Percentiles rank a stretch among this genome's conserved stretches.
Conservation (phyloP, 768 basidiomycete species). For the Phaffia tasmanica region DNA sequence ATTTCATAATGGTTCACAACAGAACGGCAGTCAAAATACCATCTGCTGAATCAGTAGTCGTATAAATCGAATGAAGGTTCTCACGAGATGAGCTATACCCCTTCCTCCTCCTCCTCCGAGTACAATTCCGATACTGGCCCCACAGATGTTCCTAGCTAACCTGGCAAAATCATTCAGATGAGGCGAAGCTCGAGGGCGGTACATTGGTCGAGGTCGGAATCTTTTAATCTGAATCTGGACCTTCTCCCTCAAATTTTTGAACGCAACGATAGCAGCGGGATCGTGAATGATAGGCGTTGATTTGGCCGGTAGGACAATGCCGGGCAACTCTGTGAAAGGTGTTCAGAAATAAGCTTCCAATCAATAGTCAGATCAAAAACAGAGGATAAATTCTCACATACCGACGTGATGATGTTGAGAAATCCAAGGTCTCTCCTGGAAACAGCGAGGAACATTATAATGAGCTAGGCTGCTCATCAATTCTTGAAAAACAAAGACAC, state of each 20-base stretch:
- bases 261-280: conserved; percentile 72
- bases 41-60: background rate
- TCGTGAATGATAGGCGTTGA: conserved; percentile 50
- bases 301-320: conserved; percentile 53
- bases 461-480: conserved; percentile 23
- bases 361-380: conserved; percentile 13
- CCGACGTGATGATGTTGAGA: conserved; percentile 95
- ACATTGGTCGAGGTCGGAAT: conserved; percentile 56
- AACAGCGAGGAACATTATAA: conserved; percentile 15
- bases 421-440: conserved; percentile 83
- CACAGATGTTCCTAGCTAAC: conserved; percentile 79
- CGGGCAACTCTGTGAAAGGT: conserved; percentile 41
- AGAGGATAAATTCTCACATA: conserved; percentile 41
- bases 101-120: conserved; percentile 96
- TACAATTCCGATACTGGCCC: conserved; percentile 83
- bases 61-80: conserved; percentile 25
- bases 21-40: background rate
- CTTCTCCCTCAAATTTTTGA: conserved; percentile 84
- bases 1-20: background rate
- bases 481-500: conserved; percentile 3
- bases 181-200: conserved; percentile 60
- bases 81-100: conserved; percentile 61
- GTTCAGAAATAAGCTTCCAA: conserved; percentile 20
- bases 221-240: conserved; percentile 81
- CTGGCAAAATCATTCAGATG: conserved; percentile 86